Conservation (phyloP, 768 basidiomycete genomes). For the Cantharellus anzutake region DNA sequence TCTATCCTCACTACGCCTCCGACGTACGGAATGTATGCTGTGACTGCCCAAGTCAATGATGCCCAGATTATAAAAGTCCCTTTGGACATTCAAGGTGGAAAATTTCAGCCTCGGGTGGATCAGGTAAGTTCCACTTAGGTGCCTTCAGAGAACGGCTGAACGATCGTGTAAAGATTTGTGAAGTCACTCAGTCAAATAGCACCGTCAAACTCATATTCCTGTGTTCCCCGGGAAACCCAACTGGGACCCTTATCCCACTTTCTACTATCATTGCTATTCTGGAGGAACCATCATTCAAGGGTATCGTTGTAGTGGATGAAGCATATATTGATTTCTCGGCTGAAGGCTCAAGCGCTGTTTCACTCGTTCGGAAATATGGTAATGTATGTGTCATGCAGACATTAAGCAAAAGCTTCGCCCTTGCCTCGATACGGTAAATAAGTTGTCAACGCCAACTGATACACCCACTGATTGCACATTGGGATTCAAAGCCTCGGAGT, state of each 20-base stretch:
- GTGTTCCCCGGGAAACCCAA: conserved; percentile 95
- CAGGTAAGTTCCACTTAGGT: conserved; percentile 27
- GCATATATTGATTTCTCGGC: conserved; percentile 91
- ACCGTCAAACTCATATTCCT: conserved; percentile 83
- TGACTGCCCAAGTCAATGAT: conserved; percentile 92
- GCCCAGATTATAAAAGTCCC: conserved; percentile 61
- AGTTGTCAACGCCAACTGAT: not conserved
- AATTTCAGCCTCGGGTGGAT: conserved; percentile 58
- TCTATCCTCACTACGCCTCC: conserved; percentile 82
- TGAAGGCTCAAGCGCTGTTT: conserved; percentile 38
- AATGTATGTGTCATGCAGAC: conserved; percentile 96
- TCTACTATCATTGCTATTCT: conserved; percentile 46
- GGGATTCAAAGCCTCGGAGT: conserved; percentile 50
- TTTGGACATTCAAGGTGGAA: conserved; percentile 62
- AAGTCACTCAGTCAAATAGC: conserved; percentile 45
- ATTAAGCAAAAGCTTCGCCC: conserved; percentile 85
- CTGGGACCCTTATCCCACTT: conserved; percentile 70
- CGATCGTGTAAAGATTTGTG: conserved; percentile 36
- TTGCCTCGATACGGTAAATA: conserved; percentile 76
- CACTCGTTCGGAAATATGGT: conserved; percentile 57
- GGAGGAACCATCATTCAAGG: conserved; percentile 67
- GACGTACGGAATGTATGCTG: conserved; percentile 95
- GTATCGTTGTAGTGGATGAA: conserved; percentile 87
- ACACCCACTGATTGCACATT: no score
- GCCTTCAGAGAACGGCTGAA: not conserved